Conservation (phyloP, 2,329 filamentous ascomycete species). For the Pyricularia pennisetigena region DNA sequence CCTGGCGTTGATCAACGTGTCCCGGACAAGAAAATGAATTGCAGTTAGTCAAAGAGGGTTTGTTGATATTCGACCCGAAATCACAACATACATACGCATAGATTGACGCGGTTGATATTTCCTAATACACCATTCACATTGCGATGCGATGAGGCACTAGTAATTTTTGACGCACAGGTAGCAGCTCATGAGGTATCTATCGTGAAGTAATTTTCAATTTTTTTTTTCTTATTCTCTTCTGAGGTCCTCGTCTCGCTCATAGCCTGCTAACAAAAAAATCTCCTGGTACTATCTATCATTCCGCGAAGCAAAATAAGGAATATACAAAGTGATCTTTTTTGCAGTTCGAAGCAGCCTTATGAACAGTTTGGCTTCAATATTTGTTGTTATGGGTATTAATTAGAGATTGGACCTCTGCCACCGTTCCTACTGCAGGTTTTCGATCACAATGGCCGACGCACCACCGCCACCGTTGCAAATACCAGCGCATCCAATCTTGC, state of each 20-base stretch:
- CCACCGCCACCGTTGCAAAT: constrained; percentile 98
- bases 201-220: neutral
- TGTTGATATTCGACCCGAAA: neutral
- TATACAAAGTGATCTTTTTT: neutral
- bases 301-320: neutral
- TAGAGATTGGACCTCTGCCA: neutral
- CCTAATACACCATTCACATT: constrained; percentile 2
- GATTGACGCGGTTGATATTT: neutral
- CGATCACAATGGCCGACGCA: constrained; percentile 86
- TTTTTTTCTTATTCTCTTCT: neutral
- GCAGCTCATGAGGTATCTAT: neutral
- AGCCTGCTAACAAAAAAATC: neutral
- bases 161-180: neutral
- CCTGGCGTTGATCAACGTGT: neutral
- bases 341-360: neutral
- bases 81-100: neutral
- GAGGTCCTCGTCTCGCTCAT: neutral
- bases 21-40: neutral
- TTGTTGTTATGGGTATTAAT: neutral
- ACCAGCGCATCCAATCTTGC: constrained; percentile 85
- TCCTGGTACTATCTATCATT: neutral
- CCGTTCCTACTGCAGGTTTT: constrained; percentile 49
- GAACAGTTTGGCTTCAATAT: neutral
- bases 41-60: neutral
- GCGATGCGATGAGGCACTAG: neutral